These are phyloP conservation scores for Macrolepiota albuminosa DNA, from an alignment of 768 basidiomycete species.

Conservation along the genomic window DNA sequence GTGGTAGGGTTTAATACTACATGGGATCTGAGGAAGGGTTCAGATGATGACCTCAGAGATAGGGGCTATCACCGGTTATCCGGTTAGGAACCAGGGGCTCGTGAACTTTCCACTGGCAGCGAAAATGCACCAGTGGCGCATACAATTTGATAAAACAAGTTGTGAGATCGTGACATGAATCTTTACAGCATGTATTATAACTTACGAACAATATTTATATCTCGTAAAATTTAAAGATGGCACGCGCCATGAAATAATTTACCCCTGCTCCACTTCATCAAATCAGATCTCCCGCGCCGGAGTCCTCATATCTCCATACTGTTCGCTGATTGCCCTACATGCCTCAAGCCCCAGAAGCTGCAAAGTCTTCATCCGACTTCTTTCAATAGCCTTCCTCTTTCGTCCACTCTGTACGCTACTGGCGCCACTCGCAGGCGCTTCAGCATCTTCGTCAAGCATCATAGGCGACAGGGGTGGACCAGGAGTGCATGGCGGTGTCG, in stretches of 20 bases:
- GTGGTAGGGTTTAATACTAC: neutral
- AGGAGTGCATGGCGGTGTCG: constrained; percentile 11
- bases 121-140: neutral
- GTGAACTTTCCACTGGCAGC: neutral
- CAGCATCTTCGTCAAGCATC: neutral
- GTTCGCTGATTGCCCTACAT: constrained; percentile 1
- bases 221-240: neutral
- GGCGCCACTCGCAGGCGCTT: neutral
- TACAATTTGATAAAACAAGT: neutral
- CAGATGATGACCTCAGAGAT: neutral
- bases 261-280: neutral
- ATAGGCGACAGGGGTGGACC: neutral
- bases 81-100: neutral
- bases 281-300: constrained; percentile 1
- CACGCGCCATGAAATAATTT: neutral
- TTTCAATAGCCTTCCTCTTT: constrained; percentile 1
- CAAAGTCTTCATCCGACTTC: constrained; percentile 8
- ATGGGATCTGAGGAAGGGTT: no score
- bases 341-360: constrained; percentile 13
- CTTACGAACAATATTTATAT: neutral
- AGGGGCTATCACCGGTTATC: neutral
- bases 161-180: neutral
- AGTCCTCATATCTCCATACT: constrained; percentile 1
- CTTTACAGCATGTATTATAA: neutral
- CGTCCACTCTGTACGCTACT: constrained; percentile 3